Base-by-base conservation (phyloP, 2,329 filamentous ascomycete species). In the Colletotrichum sp. region DNA sequence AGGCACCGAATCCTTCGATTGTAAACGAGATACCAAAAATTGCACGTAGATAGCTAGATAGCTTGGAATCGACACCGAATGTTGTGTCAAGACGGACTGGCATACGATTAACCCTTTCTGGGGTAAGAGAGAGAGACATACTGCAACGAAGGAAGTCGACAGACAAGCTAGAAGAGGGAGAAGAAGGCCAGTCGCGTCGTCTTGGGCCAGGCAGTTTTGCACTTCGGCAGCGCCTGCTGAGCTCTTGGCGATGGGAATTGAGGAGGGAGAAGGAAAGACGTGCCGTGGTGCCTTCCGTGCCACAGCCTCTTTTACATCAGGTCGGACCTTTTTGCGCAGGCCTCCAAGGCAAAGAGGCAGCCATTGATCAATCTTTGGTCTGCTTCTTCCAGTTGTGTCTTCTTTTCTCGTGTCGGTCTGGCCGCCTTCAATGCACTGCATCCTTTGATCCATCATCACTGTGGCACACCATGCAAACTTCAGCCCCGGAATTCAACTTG, bases 31-130 rank as follows among this genome's bases (percentile, higher is more conserved):
- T 75, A 75, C 68, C 61, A 75, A 39, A 32, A 18, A 39, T 28
- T 67, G 68, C 30, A 36, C 14, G 30, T 75, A 75, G 61, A 26
- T 61, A 63, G 61, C 55, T 72, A 75, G 72, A n/a, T 61, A 48
- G 61, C 55, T 67, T 8, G 67, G 61, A 71, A 74, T 60, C 6
- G 67, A 52, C 34, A 18, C 32, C 10, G 21, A 64, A 7, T 64
- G 10, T 24, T 48, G 43, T 64, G 16, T 71, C n/a, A 65, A 16
- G 21, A 14, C 24, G 4, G 36, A 64, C 36, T 36, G 24, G 13
- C n/a, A 24, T 26, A 64, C n/a, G 61, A 43, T 52, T 52, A 52
- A 21, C n/a, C 43, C 43, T 21, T 52, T 0, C 1, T 3, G 13
- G 7, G 9, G 21, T 9, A 28, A 7, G 32, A 18, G 34, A 64